These are phyloP conservation scores for Linaria vulgaris DNA, from an alignment of 257 asterid species.

Conservation along the genomic window DNA sequence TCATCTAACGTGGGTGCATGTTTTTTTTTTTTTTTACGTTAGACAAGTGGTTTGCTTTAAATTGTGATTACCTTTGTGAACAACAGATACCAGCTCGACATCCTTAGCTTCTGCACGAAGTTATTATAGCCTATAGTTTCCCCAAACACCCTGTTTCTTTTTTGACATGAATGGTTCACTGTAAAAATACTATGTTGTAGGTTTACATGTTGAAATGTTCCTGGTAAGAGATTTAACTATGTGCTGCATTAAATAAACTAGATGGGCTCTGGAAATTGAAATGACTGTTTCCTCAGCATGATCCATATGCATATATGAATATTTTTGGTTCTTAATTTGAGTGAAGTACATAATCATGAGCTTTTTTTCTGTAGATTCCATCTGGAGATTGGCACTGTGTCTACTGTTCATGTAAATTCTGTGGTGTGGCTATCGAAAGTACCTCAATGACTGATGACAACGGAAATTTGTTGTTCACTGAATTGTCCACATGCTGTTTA, in stretches of 20 bases:
- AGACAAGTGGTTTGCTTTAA: no score
- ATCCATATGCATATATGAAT: conserved; percentile 13
- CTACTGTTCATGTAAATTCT: conserved; percentile 90
- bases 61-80: no score
- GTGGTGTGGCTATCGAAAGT: conserved; percentile 59
- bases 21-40: conserved; percentile 1
- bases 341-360: conserved; percentile 19
- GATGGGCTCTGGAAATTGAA: conserved; percentile 16
- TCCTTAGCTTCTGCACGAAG: no score
- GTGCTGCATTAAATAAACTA: neutral
- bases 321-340: neutral
- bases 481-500: conserved; percentile 51
- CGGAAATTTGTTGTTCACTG: conserved; percentile 32
- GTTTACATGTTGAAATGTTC: neutral
- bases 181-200: neutral
- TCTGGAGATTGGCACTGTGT: conserved; percentile 88
- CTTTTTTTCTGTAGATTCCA: conserved; percentile 55
- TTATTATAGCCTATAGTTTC: neutral
- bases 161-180: neutral
- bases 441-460: conserved; percentile 38
- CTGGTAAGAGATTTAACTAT: no score
- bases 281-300: conserved; percentile 5
- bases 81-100: conserved; percentile 6
- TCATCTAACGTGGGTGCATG: neutral
- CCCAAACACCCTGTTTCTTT: neutral